phyloP scores from a whole-genome alignment of 2,329 filamentous ascomycete genomes.

The Trichoderma breve region DNA sequence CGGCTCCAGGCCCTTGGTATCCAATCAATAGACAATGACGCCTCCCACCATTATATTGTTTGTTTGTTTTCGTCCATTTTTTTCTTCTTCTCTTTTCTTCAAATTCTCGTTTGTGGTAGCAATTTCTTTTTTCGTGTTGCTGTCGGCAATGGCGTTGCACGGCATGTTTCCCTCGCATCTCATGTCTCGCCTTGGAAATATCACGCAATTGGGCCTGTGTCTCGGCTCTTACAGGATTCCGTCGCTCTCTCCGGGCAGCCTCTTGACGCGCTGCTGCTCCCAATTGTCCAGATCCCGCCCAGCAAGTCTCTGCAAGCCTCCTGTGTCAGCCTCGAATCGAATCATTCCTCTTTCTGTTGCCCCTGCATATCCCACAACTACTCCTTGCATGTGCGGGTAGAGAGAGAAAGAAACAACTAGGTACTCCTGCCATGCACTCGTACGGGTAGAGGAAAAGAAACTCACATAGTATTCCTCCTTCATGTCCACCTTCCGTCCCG shows the following conservation, averaged over 20 bases:
- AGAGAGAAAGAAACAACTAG: too few relatives aligned
- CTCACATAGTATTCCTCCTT: slow-evolving; percentile 84
- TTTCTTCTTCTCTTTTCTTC: background rate
- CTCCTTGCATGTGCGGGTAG: background rate
- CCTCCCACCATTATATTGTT: background rate
- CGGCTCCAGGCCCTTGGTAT: slow-evolving; percentile 6
- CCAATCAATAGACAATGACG: slow-evolving; percentile 6
- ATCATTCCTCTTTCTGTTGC: background rate
- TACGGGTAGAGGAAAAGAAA: slow-evolving; percentile 32
- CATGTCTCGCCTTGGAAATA: background rate
- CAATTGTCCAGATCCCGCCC: slow-evolving; percentile 92
- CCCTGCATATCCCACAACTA: background rate
- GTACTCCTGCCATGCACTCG: too few relatives aligned
- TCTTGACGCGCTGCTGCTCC: slow-evolving; percentile 93
- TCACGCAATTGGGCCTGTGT: background rate
- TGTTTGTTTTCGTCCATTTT: background rate
- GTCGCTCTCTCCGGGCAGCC: slow-evolving; percentile 86
- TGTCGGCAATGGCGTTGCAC: background rate
- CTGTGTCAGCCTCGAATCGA: background rate
- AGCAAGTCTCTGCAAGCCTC: slow-evolving; percentile 39
- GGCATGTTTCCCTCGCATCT: background rate
- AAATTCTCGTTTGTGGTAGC: background rate
- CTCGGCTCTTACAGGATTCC: slow-evolving; percentile 60
- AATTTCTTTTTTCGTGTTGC: slow-evolving; percentile 1
- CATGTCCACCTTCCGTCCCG: slow-evolving; percentile 70